A percentile compares a stretch with the other conserved stretches of the same genome.
phyloP scores from a whole-genome alignment of 257 asterid species.

The Nyctanthes arbortristis region DNA sequence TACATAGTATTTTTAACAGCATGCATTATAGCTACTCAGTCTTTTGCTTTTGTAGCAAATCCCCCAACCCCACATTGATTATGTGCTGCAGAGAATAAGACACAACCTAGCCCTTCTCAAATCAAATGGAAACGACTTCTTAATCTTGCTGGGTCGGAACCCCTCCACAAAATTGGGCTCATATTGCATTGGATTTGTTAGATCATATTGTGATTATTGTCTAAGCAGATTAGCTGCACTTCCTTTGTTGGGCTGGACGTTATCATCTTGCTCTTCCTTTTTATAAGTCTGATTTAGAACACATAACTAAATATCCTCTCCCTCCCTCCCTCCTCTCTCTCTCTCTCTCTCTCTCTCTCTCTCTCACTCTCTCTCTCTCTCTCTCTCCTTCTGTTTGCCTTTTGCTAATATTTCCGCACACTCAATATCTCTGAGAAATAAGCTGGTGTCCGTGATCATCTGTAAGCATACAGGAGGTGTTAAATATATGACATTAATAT shows the following conservation, averaged over 20 bases:
- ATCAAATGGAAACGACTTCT: neutral
- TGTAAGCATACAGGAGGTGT: too few relatives aligned
- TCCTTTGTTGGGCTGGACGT: too few relatives aligned
- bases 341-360: too few relatives aligned
- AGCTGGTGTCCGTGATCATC: too few relatives aligned
- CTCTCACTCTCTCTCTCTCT: too few relatives aligned
- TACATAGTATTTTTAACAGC: neutral
- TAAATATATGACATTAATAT: neutral
- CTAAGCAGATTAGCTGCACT: neutral
- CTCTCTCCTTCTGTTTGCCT: neutral
- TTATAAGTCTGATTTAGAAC: neutral
- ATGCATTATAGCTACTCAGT: neutral
- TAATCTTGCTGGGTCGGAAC: neutral
- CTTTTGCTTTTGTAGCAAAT: neutral
- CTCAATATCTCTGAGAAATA: neutral
- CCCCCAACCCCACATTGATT: neutral
- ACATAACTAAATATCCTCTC: too few relatives aligned
- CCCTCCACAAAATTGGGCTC: neutral
- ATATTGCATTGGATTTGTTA: neutral
- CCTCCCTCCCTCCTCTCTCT: too few relatives aligned
- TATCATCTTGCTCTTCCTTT: neutral
- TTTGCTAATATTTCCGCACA: neutral
- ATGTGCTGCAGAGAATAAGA: neutral
- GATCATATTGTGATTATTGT: neutral
- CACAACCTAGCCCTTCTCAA: neutral